phyloP scores from a whole-genome alignment of 2,329 filamentous ascomycete genomes.

The Fusarium robinianum region DNA sequence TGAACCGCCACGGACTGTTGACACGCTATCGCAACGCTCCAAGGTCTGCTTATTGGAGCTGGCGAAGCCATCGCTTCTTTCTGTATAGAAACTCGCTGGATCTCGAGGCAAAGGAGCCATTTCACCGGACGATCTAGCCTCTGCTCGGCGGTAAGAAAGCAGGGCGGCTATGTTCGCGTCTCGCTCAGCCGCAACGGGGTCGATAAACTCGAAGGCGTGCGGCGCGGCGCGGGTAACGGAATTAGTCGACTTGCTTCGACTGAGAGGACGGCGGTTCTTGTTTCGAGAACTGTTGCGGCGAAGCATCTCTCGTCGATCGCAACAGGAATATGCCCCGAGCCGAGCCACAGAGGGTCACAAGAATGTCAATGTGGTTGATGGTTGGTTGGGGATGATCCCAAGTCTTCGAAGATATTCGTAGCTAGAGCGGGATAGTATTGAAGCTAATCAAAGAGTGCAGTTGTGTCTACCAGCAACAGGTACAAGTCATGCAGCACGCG shows the following conservation, averaged over 20 bases:
- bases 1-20: conserved; percentile 25
- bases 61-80: conserved; percentile 29
- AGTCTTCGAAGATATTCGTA: no score
- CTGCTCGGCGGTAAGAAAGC: conserved; percentile 62
- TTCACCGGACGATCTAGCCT: conserved; percentile 41
- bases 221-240: conserved; percentile 49
- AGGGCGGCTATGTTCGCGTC: conserved; percentile 67
- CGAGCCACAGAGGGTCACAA: no score
- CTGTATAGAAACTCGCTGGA: conserved; percentile 28
- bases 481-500: no score
- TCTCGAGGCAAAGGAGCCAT: conserved; percentile 26
- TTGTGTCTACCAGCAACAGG: no score
- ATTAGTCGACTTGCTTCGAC: conserved; percentile 58
- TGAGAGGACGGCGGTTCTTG: conserved; percentile 48
- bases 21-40: conserved; percentile 19
- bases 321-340: no score
- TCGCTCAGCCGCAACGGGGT: conserved; percentile 54
- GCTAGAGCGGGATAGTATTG: no score
- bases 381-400: no score
- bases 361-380: no score
- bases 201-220: conserved; percentile 52
- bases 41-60: conserved; percentile 20
- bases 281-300: conserved; percentile 53
- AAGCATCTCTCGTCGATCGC: conserved; percentile 47
- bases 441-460: no score